A percentile compares a stretch with the other conserved stretches of the same genome.
These are phyloP conservation scores for Porphyrellus sp. DNA, from an alignment of 1,284 basidiomycete genomes.

Conservation along the genomic window DNA sequence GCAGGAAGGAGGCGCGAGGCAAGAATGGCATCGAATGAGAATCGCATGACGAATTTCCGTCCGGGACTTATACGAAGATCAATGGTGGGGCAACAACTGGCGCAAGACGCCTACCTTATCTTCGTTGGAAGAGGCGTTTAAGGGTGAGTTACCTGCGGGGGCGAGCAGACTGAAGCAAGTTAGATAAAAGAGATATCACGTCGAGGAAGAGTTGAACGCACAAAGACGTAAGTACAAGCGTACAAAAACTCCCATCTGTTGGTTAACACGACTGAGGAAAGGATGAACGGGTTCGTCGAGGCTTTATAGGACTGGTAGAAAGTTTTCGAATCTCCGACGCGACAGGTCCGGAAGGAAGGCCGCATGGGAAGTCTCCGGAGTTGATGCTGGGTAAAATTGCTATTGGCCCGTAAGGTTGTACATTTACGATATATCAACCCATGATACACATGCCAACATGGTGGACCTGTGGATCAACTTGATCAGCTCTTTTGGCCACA, in stretches of 20 bases:
- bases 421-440: slow-evolving; percentile 15
- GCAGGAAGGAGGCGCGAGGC: slow-evolving; percentile 24
- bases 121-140: slow-evolving; percentile 20
- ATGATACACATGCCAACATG: not conserved
- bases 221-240: slow-evolving; percentile 32
- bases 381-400: slow-evolving; percentile 22
- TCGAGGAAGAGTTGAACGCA: slow-evolving; percentile 15
- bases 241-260: slow-evolving; percentile 37
- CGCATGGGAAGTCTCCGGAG: slow-evolving; percentile 12
- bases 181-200: not conserved
- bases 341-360: slow-evolving; percentile 20
- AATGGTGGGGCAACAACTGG: not conserved
- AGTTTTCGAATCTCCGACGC: slow-evolving; percentile 31
- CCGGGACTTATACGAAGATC: slow-evolving; percentile 15
- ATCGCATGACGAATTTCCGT: slow-evolving; percentile 22
- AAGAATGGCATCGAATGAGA: slow-evolving; percentile 21
- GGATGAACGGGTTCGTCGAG: not conserved
- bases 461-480: slow-evolving; percentile 10
- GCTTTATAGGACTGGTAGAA: slow-evolving; percentile 25
- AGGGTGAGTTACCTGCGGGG: slow-evolving; percentile 34
- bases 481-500: slow-evolving; percentile 1
- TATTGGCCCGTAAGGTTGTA: slow-evolving; percentile 16
- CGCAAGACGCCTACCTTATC: slow-evolving; percentile 16
- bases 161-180: slow-evolving; percentile 26
- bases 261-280: slow-evolving; percentile 27